These are phyloP conservation scores for Petasospora rhodanensis DNA, from an alignment of 1,139 yeast species.

Conservation along the genomic window DNA sequence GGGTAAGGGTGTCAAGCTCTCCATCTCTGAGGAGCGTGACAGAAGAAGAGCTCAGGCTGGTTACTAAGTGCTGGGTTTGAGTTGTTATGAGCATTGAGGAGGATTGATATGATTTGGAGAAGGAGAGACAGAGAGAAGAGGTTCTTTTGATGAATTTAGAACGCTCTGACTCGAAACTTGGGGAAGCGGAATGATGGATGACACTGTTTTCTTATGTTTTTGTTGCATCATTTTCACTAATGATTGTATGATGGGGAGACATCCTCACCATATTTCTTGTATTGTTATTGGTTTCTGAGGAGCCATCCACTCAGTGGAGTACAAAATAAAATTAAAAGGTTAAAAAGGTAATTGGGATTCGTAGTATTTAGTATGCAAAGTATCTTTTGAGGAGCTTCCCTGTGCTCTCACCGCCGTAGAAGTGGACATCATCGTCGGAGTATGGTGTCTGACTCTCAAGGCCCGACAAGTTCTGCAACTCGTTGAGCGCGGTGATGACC, in stretches of 20 bases:
- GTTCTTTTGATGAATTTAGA: conserved; percentile 7
- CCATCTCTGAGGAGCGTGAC: conserved; percentile 99
- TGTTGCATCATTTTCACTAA: conserved; percentile 96
- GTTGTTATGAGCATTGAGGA: conserved; percentile 5
- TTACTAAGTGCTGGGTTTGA: conserved; percentile 13
- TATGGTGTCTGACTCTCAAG: conserved; percentile 17
- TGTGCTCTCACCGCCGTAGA: conserved; percentile 48
- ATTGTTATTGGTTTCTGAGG: conserved; percentile 61
- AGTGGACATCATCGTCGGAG: conserved; percentile 28
- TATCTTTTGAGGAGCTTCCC: conserved; percentile 45
- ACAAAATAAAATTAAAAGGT: conserved; percentile 87
- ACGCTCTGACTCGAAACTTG: conserved; percentile 37
- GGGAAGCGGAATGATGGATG: conserved; percentile 15
- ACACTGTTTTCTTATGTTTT: conserved; percentile 45
- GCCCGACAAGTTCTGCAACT: conserved; percentile 10
- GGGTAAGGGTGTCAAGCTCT: conserved; percentile 99
- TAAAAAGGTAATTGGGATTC: conserved; percentile 8
- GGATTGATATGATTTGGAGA: background rate
- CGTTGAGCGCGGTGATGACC: conserved; percentile 52
- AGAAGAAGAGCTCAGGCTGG: conserved; percentile 79
- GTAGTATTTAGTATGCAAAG: conserved; percentile 23
- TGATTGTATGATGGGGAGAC: conserved; percentile 56
- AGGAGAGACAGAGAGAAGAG: background rate
- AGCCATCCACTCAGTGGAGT: conserved; percentile 31
- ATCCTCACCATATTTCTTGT: conserved; percentile 12